Evolutionary conservation across 83 land plant species (phyloP).

Genomic region (Picea mariana): DNA sequence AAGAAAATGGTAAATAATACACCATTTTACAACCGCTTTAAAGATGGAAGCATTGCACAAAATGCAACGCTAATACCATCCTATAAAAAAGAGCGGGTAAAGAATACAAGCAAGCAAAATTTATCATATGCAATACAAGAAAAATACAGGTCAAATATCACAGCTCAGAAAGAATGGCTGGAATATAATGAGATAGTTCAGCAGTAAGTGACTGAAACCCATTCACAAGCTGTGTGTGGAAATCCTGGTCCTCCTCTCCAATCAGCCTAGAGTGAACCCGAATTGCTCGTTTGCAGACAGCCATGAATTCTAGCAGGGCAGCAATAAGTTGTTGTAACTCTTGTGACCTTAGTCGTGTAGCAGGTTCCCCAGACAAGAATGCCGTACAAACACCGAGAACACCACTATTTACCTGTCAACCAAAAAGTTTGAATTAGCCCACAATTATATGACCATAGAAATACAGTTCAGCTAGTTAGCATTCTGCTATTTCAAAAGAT

Average conservation of each 20-base stretch:
- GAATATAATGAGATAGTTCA: too few relatives aligned
- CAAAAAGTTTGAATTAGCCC: neutral
- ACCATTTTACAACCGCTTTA: too few relatives aligned
- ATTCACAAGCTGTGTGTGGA: too few relatives aligned
- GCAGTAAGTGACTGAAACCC: too few relatives aligned
- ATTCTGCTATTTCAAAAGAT: neutral
- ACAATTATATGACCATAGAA: neutral
- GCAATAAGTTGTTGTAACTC: slow-evolving; percentile 98
- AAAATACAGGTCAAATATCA: too few relatives aligned
- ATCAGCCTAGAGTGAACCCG: slow-evolving; percentile 95
- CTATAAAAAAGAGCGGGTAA: too few relatives aligned
- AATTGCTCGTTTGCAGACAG: slow-evolving; percentile 97
- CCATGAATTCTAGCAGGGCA: slow-evolving; percentile 97
- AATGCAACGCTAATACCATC: too few relatives aligned
- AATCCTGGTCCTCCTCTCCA: slow-evolving; percentile 92
- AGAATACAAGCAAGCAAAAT: too few relatives aligned
- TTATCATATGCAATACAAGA: too few relatives aligned
- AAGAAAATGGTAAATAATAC: too few relatives aligned
- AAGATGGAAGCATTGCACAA: too few relatives aligned
- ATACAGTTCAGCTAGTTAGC: neutral
- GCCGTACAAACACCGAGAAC: slow-evolving; percentile 98
- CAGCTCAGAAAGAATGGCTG: too few relatives aligned
- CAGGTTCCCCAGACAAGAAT: slow-evolving; percentile 95
- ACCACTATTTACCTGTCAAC: slow-evolving; percentile 94
- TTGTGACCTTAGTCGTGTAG: slow-evolving; percentile 90